Conservation (phyloP, 2,329 filamentous ascomycete species). For the Arthrobotrys megalospora region DNA sequence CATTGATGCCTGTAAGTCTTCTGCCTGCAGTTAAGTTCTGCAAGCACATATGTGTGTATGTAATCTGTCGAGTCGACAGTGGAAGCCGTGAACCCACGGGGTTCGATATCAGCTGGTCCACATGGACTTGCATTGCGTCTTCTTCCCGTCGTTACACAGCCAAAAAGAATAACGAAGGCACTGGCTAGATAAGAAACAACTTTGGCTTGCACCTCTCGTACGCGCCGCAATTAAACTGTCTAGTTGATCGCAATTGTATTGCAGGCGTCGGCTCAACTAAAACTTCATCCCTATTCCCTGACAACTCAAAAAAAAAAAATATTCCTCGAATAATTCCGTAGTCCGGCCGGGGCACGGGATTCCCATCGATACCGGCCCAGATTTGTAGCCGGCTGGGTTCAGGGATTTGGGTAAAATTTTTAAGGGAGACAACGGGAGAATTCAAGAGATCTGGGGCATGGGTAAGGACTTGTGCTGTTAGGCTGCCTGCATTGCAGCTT, state of each 20-base stretch:
- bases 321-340: constrained; percentile 13
- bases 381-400: constrained; percentile 35
- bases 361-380: constrained; percentile 26
- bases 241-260: constrained; percentile 4
- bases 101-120: constrained; percentile 4
- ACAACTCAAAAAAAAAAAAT: not conserved
- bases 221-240: constrained; percentile 41
- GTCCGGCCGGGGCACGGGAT: constrained; percentile 31
- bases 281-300: constrained; percentile 42
- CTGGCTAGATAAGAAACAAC: not conserved
- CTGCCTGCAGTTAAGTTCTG: not conserved
- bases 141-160: constrained; percentile 36
- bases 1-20: not conserved
- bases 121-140: constrained; percentile 34
- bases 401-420: constrained; percentile 32
- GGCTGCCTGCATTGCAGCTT: constrained; percentile 47
- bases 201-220: constrained; percentile 1
- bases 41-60: not conserved
- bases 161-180: constrained; percentile 8
- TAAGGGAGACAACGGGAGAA: constrained; percentile 19
- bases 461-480: constrained; percentile 9
- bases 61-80: not conserved
- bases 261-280: constrained; percentile 3
- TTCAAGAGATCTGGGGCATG: constrained; percentile 26
- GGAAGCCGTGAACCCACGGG: not conserved